These are phyloP conservation scores for Aspergillus sergii DNA, from an alignment of 2,329 filamentous ascomycete species.

Conservation along the genomic window DNA sequence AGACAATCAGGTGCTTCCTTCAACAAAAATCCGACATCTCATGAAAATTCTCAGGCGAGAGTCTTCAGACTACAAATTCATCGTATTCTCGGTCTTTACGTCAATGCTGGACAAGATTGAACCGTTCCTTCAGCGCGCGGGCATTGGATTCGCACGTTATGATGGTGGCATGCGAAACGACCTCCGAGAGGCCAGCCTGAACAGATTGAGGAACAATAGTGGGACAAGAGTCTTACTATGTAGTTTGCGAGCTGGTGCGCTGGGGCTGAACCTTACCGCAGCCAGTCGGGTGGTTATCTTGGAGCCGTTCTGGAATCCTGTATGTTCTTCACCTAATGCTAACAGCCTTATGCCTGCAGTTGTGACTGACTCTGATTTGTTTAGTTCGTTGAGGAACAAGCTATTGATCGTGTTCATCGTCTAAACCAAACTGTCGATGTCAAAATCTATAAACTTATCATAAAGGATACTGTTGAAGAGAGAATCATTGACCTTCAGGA, in stretches of 20 bases:
- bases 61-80: conserved; percentile 84
- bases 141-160: conserved; percentile 82
- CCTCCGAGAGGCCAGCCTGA: conserved; percentile 81
- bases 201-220: conserved; percentile 72
- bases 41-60: conserved; percentile 80
- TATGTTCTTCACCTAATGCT: conserved; percentile 45
- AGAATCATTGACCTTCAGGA: conserved; percentile 93
- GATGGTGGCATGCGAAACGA: conserved; percentile 96
- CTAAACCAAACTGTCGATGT: conserved; percentile 95
- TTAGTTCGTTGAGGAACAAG: conserved; percentile 95
- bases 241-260: conserved; percentile 87
- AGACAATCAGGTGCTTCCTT: conserved; percentile 55
- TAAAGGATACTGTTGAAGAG: conserved; percentile 85
- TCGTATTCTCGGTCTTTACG: conserved; percentile 98
- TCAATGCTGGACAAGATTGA: conserved; percentile 97
- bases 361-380: conserved; percentile 16
- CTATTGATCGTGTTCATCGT: conserved; percentile 97
- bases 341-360: conserved; percentile 14
- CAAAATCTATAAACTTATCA: conserved; percentile 90
- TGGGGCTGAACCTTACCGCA: conserved; percentile 92
- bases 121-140: conserved; percentile 77
- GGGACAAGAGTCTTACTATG: conserved; percentile 83
- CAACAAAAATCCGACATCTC: conserved; percentile 89
- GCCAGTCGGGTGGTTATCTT: conserved; percentile 92
- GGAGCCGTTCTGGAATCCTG: conserved; percentile 98